Evolutionary conservation across 306 rosid genomes (phyloP), one percentile per base, ranked within the genome.

Genomic region (Abrus pulchellus): DNA sequence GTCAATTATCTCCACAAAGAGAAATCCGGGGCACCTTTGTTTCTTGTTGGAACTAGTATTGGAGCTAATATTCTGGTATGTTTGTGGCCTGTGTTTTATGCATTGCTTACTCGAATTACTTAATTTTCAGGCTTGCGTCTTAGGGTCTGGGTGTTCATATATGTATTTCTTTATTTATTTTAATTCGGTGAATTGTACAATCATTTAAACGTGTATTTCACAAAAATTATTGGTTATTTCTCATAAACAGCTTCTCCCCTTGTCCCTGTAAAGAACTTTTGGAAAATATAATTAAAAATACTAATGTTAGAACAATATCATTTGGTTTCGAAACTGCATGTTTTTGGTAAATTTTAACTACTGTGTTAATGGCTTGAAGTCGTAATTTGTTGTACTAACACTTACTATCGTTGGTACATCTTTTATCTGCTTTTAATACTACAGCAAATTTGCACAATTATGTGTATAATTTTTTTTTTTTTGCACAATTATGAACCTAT

Each of bases 11-110:
- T 95, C 27, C 98, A 93, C 86, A 69, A 83, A 54, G 89, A 90
- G 79, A 82, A 86, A 77, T 90, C 98, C 36, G 68, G 57, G 44
- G 85, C 91, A 67, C 96, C 98, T 76, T 79, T 95, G 77, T 95
- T 91, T 87, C 68, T 87, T 52, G 87, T 93, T 77, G 99, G 99
- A 87, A 90, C 92, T 77, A 93, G 99, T 73, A 89, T 93, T 52
- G 99, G 99, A 79, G 98, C 99, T 80, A 95, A 95, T 59, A 61
- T 95, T 86, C 83, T 95, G 94, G 99, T 93, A 88, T 78, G 69
- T 82, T 79, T 60, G 11, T 60, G 55, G 60, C 76, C 72, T 14
- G 28, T 53, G 29, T 72, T 78, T 67, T 80, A 6, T 80, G 59
- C 32, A 45, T 36, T 78, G 53, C 55, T 82, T 68, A 12, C 40